Evolutionary conservation across 2,329 filamentous ascomycete species (phyloP), one percentile per base, ranked within the genome.

Genomic region (Chaetomiaceae sp.): DNA sequence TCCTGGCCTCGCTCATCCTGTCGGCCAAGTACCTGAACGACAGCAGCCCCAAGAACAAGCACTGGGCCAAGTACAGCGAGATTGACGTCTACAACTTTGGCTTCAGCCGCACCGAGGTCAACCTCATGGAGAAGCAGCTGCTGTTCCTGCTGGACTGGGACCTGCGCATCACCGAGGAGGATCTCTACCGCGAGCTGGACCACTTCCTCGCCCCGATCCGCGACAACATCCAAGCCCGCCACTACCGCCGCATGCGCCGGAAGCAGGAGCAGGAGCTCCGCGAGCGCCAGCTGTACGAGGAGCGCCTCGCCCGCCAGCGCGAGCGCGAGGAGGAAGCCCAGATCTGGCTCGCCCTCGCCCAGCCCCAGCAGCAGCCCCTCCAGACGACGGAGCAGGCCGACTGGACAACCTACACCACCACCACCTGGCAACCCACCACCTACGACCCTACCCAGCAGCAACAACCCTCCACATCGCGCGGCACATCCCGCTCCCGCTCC

Each of bases 11-110:
- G 14, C 83, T 92, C 59, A 93, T 93, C 65, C 77, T 86, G 40
- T 84, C 93, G 1, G 92, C 93, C 62, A 99, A 99, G 83, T 96
- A 96, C 70, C 81, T 97, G 61, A 97, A 99, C 70, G 93, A 97
- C 77, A 96, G 90, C 55, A 96, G 90, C 12, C 93, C 93, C 57
- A 97, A 97, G 84, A 99, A 99, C 82, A 97, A 97, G 83, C 93
- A 99, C 78, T 99, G 93, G 93, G 91, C 93, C 58, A 86, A 84
- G 63, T 99, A 97, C 77, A 95, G 87, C 54, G 74, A 77, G 68
- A 82, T 83, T 10, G 73, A 76, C 8, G 66, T 62, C 55, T 77
- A 74, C 65, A 81, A 77, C 64, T 99, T 97, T 65, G 88, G 90
- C 62, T 97, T 99, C 77, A 92, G 85, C 63, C 79, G 91, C 60